phyloP scores from a whole-genome alignment of 192 early-diverging fungal species.

The Linnemannia exigua region DNA sequence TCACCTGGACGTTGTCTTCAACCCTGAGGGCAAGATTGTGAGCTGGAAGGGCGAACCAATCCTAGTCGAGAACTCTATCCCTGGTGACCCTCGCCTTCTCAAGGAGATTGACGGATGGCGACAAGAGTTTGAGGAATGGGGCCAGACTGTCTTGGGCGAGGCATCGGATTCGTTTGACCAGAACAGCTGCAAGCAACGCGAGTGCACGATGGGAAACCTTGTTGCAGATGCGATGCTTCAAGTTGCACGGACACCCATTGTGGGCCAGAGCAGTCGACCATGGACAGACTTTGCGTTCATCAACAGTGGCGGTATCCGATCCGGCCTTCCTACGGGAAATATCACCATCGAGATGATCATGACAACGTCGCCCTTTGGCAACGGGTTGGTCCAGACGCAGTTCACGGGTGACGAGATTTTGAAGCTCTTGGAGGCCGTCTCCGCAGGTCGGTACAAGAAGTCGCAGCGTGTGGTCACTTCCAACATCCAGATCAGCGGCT shows the following conservation, averaged over 20 bases:
- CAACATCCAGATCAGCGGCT: slow-evolving; percentile 72
- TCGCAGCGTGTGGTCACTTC: slow-evolving; percentile 60
- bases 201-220: slow-evolving; percentile 76
- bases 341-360: slow-evolving; percentile 72
- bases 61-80: slow-evolving; percentile 65
- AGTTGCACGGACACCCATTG: slow-evolving; percentile 24
- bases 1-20: slow-evolving; percentile 71
- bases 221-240: slow-evolving; percentile 76
- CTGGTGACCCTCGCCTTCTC: slow-evolving; percentile 60
- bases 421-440: slow-evolving; percentile 62
- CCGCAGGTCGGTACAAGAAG: slow-evolving; percentile 45
- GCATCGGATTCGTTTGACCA: slow-evolving; percentile 60
- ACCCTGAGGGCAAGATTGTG: slow-evolving; percentile 67
- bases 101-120: slow-evolving; percentile 60
- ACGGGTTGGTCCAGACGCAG: slow-evolving; percentile 61
- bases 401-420: slow-evolving; percentile 69
- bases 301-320: slow-evolving; percentile 76
- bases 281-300: slow-evolving; percentile 67
- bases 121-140: slow-evolving; percentile 62
- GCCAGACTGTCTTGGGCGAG: slow-evolving; percentile 58
- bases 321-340: slow-evolving; percentile 63
- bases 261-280: neutral
- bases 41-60: slow-evolving; percentile 72
- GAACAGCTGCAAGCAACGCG: slow-evolving; percentile 56
- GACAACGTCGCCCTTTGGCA: slow-evolving; percentile 76